These are phyloP conservation scores for Globisporangium paddicum DNA, from an alignment of 352 stramenopile genomes.

Conservation along the genomic window DNA sequence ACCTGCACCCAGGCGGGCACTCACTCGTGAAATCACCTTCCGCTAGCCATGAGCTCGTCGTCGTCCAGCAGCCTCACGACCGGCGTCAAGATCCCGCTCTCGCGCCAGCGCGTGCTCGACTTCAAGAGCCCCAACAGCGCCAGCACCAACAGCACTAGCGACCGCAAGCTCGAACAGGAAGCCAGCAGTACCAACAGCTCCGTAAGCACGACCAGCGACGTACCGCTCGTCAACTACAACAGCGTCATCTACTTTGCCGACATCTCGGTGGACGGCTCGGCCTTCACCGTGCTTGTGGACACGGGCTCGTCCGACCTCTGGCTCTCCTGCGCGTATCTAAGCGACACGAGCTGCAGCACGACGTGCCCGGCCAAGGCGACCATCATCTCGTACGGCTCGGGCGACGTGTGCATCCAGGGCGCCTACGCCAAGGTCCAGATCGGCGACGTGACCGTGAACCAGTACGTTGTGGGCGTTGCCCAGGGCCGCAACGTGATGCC, in stretches of 20 bases:
- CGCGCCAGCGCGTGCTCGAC: constrained; percentile 11
- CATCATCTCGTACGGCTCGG: constrained; percentile 63
- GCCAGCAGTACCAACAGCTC: neutral
- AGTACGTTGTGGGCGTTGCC: constrained; percentile 58
- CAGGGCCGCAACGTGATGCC: constrained; percentile 45
- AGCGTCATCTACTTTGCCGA: constrained; percentile 64
- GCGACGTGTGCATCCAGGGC: constrained; percentile 54
- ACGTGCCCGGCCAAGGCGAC: constrained; percentile 34
- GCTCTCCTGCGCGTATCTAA: constrained; percentile 62
- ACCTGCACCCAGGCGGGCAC: no score
- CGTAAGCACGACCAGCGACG: neutral
- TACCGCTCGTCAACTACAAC: constrained; percentile 34
- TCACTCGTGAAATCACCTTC: no score
- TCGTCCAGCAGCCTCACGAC: neutral
- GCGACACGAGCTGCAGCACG: constrained; percentile 26
- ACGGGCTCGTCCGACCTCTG: constrained; percentile 78
- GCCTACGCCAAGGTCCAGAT: constrained; percentile 34
- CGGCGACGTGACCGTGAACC: constrained; percentile 31
- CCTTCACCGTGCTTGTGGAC: constrained; percentile 58
- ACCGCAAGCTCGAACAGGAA: neutral
- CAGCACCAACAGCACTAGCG: neutral
- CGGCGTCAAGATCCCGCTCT: constrained; percentile 14
- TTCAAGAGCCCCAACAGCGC: constrained; percentile 2
- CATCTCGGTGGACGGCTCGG: constrained; percentile 33
- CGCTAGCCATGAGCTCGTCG: constrained; percentile 6